A percentile compares a stretch with the other conserved stretches of the same genome.
Evolutionary conservation across 129 eudicot genomes (phyloP).

Genomic region (Centrapalus pauciflorus): DNA sequence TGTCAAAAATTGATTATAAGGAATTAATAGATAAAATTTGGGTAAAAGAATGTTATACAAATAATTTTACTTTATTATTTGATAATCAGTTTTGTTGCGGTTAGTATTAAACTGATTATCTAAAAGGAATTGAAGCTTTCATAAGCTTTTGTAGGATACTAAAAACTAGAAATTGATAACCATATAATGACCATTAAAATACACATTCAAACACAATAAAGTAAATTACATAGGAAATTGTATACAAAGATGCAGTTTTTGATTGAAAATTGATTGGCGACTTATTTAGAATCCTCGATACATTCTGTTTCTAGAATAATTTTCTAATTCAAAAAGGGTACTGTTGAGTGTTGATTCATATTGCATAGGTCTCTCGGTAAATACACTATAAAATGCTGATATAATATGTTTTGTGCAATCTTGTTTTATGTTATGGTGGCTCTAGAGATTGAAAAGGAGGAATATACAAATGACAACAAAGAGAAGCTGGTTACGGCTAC

Average conservation of each 20-base stretch:
- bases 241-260: background rate
- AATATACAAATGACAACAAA: constrained; percentile 26
- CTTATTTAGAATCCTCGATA: background rate
- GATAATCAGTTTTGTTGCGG: no score
- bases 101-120: no score
- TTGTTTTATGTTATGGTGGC: background rate
- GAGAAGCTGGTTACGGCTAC: constrained; percentile 76
- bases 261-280: background rate
- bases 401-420: background rate
- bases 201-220: no score
- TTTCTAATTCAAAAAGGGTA: background rate
- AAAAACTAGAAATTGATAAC: no score
- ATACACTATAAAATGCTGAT: no score
- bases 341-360: background rate
- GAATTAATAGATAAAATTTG: no score
- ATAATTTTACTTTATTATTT: no score
- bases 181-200: no score
- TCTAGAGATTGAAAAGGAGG: constrained; percentile 37
- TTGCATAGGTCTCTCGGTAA: background rate
- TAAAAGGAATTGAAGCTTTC: no score
- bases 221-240: background rate
- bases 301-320: background rate
- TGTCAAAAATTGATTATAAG: no score
- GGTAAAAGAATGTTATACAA: no score
- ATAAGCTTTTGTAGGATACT: no score